Percentiles rank a stretch among this genome's conserved stretches.
phyloP scores from a whole-genome alignment of 2,329 filamentous ascomycete species.

The Fusarium scirpi region DNA sequence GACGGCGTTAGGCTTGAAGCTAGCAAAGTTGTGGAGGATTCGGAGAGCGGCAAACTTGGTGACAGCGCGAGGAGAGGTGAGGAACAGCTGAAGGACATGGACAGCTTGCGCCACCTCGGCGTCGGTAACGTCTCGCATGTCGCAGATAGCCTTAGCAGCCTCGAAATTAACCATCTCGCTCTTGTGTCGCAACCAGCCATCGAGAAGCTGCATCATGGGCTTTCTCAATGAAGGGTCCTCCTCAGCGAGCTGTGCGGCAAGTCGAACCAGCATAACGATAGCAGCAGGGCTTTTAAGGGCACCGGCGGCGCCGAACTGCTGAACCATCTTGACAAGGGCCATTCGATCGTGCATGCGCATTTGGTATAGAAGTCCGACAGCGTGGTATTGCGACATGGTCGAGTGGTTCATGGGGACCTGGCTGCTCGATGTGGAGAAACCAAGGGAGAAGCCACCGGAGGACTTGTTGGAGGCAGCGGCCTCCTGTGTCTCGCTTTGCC shows the following conservation, averaged over 20 bases:
- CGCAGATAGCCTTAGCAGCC: conserved; percentile 96
- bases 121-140: conserved; percentile 92
- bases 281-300: conserved; percentile 96
- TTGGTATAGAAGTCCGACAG: conserved; percentile 95
- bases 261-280: conserved; percentile 88
- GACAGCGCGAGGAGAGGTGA: conserved; percentile 93
- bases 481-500: conserved; percentile 99
- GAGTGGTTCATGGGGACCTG: conserved; percentile 89
- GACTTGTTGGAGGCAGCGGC: conserved; percentile 92
- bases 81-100: conserved; percentile 94
- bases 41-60: conserved; percentile 98
- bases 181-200: conserved; percentile 97
- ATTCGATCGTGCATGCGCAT: conserved; percentile 98
- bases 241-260: conserved; percentile 93
- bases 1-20: conserved; percentile 94
- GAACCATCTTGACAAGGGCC: conserved; percentile 99
- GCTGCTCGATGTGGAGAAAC: conserved; percentile 84
- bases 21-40: conserved; percentile 95
- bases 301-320: conserved; percentile 92
- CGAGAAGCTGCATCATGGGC: conserved; percentile 96
- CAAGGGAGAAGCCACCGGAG: conserved; percentile 88
- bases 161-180: conserved; percentile 99
- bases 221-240: conserved; percentile 90
- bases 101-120: conserved; percentile 92
- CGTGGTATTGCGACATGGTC: conserved; percentile 98